Evolutionary conservation across 139 green algal species (phyloP).

Genomic region (Coccomyxa sp.): DNA sequence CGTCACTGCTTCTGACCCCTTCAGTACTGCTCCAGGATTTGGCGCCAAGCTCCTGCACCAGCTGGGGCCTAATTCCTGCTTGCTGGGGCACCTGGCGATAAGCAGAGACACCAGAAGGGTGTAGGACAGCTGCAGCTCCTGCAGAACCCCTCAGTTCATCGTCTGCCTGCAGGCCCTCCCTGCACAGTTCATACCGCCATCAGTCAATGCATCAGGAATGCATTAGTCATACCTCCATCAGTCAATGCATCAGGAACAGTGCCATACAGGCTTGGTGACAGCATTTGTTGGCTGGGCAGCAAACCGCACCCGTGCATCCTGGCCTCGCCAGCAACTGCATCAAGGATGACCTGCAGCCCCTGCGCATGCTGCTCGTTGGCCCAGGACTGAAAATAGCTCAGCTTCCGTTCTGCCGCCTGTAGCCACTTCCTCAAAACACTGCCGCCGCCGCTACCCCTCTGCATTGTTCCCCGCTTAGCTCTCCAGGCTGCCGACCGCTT

Average conservation of each 20-base stretch:
- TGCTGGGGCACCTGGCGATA: too few species aligned
- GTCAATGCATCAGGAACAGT: too few species aligned
- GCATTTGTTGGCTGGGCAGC: background rate
- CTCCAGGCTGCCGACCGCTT: background rate
- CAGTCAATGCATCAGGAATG: too few species aligned
- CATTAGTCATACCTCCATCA: too few species aligned
- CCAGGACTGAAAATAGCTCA: conserved; percentile 56
- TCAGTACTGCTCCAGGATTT: background rate
- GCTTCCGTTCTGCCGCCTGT: conserved; percentile 40
- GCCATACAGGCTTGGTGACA: too few species aligned
- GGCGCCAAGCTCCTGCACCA: too few species aligned
- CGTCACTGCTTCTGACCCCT: background rate
- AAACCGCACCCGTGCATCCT: background rate
- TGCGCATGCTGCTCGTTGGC: conserved; percentile 38
- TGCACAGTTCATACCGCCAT: too few species aligned
- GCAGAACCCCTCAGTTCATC: too few species aligned
- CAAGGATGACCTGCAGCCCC: background rate
- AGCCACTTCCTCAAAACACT: conserved; percentile 18
- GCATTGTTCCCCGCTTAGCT: background rate
- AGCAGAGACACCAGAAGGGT: too few species aligned
- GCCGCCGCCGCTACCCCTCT: background rate
- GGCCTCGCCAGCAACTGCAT: background rate
- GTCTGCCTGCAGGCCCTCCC: too few species aligned
- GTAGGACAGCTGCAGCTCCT: too few species aligned
- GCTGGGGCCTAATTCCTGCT: too few species aligned